A percentile compares a stretch with the other conserved stretches of the same genome.
Evolutionary conservation across 371 early-diverging fungal genomes (phyloP).

Genomic region (Mortierella sp.): DNA sequence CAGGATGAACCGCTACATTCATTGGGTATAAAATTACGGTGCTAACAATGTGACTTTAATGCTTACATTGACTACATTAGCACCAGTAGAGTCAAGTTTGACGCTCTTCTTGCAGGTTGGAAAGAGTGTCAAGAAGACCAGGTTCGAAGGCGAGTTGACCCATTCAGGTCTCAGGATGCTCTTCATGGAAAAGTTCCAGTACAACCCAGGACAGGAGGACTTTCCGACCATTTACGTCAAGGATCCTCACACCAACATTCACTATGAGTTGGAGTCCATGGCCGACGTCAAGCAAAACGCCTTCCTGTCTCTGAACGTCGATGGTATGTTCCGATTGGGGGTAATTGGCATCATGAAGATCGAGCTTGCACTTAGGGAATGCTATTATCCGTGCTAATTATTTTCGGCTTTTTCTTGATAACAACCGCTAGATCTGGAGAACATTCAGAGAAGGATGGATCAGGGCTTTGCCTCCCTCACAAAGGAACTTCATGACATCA

Average conservation of each 20-base stretch:
- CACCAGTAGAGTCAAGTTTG: constrained; percentile 26
- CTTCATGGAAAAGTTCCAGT: constrained; percentile 75
- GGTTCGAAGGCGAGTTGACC: constrained; percentile 69
- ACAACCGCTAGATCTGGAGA: constrained; percentile 40
- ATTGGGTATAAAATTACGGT: background rate
- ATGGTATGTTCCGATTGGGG: constrained; percentile 62
- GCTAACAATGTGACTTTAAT: background rate
- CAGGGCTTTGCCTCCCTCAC: constrained; percentile 58
- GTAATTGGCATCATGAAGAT: background rate
- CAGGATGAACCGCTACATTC: background rate
- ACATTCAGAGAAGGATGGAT: constrained; percentile 58
- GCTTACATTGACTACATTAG: background rate
- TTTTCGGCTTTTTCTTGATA: background rate
- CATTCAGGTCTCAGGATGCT: constrained; percentile 70
- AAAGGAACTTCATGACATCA: constrained; percentile 59
- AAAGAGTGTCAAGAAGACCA: constrained; percentile 63
- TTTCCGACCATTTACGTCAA: constrained; percentile 79
- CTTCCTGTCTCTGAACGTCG: constrained; percentile 74
- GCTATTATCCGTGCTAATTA: background rate
- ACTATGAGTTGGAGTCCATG: constrained; percentile 79
- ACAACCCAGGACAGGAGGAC: constrained; percentile 71
- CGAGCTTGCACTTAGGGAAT: background rate
- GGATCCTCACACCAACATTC: constrained; percentile 69
- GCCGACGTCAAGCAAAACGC: constrained; percentile 72
- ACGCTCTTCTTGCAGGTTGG: constrained; percentile 66